phyloP scores from a whole-genome alignment of 2,329 filamentous ascomycete genomes.

The Elsinoe fawcettii region DNA sequence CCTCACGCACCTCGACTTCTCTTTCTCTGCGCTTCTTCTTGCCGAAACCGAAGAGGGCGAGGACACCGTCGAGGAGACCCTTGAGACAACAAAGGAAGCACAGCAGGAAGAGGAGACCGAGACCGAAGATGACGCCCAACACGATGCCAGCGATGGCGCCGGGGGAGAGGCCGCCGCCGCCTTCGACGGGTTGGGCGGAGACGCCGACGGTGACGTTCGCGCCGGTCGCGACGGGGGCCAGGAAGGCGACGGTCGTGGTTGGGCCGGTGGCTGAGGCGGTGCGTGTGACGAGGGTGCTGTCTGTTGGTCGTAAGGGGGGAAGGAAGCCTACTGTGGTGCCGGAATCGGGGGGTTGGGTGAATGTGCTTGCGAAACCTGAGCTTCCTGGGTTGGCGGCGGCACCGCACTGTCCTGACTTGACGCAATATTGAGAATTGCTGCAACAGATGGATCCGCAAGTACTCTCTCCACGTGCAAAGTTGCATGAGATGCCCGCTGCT shows the following conservation, averaged over 20 bases:
- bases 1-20: slow-evolving; percentile 54
- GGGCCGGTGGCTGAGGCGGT: slow-evolving; percentile 38
- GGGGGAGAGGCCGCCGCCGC: slow-evolving; percentile 47
- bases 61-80: slow-evolving; percentile 47
- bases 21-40: slow-evolving; percentile 43
- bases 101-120: slow-evolving; percentile 59
- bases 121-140: slow-evolving; percentile 61
- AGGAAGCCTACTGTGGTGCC: slow-evolving; percentile 42
- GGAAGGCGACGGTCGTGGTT: slow-evolving; percentile 43
- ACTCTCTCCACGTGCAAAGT: slow-evolving; percentile 42
- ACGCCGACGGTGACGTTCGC: slow-evolving; percentile 36
- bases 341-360: slow-evolving; percentile 37
- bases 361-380: slow-evolving; percentile 43
- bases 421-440: slow-evolving; percentile 61
- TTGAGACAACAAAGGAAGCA: slow-evolving; percentile 64
- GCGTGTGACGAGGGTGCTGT: slow-evolving; percentile 49
- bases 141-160: slow-evolving; percentile 77
- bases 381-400: slow-evolving; percentile 44
- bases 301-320: slow-evolving; percentile 43
- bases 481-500: slow-evolving; percentile 33
- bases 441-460: slow-evolving; percentile 66
- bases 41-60: slow-evolving; percentile 53
- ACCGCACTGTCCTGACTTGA: slow-evolving; percentile 50
- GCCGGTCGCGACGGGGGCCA: slow-evolving; percentile 47
- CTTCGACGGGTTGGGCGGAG: slow-evolving; percentile 17